Percentiles rank a stretch among this genome's conserved stretches.
Conservation (phyloP, 192 early-diverging fungal genomes). For the Helicostylum pulchrum region DNA sequence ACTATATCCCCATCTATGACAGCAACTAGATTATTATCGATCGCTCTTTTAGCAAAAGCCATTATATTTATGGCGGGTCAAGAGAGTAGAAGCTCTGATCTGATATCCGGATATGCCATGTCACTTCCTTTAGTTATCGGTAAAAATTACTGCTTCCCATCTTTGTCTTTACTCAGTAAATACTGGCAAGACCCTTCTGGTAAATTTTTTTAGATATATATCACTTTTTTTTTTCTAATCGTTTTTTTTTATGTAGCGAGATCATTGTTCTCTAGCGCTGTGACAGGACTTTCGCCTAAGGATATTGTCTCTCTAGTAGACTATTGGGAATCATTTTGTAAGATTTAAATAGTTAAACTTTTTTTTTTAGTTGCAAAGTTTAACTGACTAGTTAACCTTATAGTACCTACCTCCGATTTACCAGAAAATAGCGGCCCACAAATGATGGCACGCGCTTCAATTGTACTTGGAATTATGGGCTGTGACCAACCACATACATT, state of each 20-base stretch:
- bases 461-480: constrained; percentile 77
- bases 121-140: constrained; percentile 50
- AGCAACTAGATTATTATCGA: constrained; percentile 62
- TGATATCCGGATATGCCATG: constrained; percentile 46
- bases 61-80: constrained; percentile 45
- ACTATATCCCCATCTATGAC: constrained; percentile 60
- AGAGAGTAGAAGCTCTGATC: constrained; percentile 18
- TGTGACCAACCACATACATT: constrained; percentile 53
- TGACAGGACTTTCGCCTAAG: constrained; percentile 46
- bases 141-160: constrained; percentile 51
- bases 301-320: constrained; percentile 54
- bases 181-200: constrained; percentile 83
- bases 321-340: constrained; percentile 70
- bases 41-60: constrained; percentile 53
- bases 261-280: constrained; percentile 49
- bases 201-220: constrained; percentile 23
- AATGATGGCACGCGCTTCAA: constrained; percentile 58
- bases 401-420: constrained; percentile 22
- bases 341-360: constrained; percentile 15
- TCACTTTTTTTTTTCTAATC: neutral
- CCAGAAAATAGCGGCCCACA: constrained; percentile 25
- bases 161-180: constrained; percentile 69
- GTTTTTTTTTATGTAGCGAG: constrained; percentile 37
- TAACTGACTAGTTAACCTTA: neutral
- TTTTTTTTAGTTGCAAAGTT: neutral